Evolutionary conservation across 257 asterid genomes (phyloP), one percentile per base, ranked within the genome.

Genomic region (Linderniella brevidens): DNA sequence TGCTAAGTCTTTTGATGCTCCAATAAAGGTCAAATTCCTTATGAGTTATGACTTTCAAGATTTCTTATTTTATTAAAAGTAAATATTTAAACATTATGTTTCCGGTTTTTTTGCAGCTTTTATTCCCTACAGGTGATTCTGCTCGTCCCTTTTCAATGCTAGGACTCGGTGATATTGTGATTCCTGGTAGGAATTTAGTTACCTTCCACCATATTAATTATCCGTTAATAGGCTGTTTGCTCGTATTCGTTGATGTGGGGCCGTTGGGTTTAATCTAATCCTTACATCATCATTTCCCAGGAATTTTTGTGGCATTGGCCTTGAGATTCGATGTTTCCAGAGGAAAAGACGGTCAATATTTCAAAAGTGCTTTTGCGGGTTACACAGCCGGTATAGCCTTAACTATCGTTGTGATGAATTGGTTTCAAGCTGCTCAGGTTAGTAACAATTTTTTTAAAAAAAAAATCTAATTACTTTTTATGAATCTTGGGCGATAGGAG

Each of bases 341-440:
- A 66, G 98, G 87, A 55, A 80, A 76, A 66, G 66, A 17, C 37
- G 55, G 71, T 66, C 93, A 78, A 48, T 88, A 88, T 66, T 88
- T 88, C 61, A 78, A 66, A 70, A 88, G 98, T 59, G 92, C 94
- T 60, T 88, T 84, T 70, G 61, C 75, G 41, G 98, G 98, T 58
- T 84, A 88, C 44, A 41, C 72, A 32, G 69, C 55, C 39, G 98
- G 95, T 62, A 61, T 88, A 60, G 60, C 77, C 46, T 68, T 67
- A 35, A 88, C 98, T 10, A 88, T 88, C 53, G 38, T 78, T 32
- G 90, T 84, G 53, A 88, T 88, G 98, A 88, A 84, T 68, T 88
- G 98, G 98, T 88, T 80, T 71, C 94, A 88, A 76, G 95, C 98
- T 58, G 98, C 94, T 54, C 98, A 88, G 76, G 98, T 78, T 49